Base-by-base conservation (phyloP, 2,329 filamentous ascomycete genomes). In the Fusarium falciforme region DNA sequence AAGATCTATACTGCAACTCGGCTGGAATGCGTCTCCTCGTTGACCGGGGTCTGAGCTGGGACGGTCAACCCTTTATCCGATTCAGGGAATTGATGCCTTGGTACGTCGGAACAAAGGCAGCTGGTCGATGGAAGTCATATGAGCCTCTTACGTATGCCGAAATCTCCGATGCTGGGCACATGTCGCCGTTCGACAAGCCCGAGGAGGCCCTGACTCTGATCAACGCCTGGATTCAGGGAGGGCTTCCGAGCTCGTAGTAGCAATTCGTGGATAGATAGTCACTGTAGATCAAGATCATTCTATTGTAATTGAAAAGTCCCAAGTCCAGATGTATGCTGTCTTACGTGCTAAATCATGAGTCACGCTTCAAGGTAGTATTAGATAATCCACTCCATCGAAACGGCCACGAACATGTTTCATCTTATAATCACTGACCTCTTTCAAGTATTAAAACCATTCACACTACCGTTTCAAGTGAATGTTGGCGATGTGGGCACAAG, bases 101-200 rank as follows among this genome's bases (percentile, higher is more conserved):
- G 40, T 44, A 44, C 11, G 6, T 31, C 5, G 35, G 42, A n/a
- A 20, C 54, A 10, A 68, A 65, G 55, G 8, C 3, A 1, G 55
- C 36, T 10, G 66, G 66, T 8, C 35, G 25, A n/a, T 65, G 61
- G 61, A 68, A 68, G 27, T 6, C 52, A 4, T 64, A 38, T 35
- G 66, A 47, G 16, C 44, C 54, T 44, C 38, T 68, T 10, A 65
- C 66, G 0, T 68, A 66, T 36, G 66, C 62, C 7, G 62, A 68
- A 22, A 66, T 68, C 20, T 0, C 22, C 1, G 29, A 62, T 8
- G 55, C 66, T 16, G 66, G 66, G 7, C 66, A 68, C 3, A 0
- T 68, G 57, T 31, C 62, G 0, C 66, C 62, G 1, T 66, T 47
- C 10, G 62, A 66, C 20, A 66, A 68, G 33, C 62, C 62, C 2